Evolutionary conservation across 768 basidiomycete genomes (phyloP).

Genomic region (Rhodotorula sphaerocarpa): DNA sequence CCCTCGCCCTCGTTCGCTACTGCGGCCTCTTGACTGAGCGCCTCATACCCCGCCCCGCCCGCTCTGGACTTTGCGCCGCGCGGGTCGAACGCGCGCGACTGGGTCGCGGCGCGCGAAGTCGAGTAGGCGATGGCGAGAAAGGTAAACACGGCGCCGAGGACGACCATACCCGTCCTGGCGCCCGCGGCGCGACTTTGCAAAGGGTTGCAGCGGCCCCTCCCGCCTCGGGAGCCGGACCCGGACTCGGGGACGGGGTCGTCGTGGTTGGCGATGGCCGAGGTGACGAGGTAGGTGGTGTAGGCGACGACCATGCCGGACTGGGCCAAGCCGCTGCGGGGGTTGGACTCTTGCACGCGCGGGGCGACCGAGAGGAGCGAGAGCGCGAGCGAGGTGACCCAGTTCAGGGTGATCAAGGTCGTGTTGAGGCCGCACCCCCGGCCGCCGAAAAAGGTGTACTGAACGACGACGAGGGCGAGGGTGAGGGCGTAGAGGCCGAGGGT

Average conservation of each 20-base stretch:
- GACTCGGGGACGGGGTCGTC: slow-evolving; percentile 54
- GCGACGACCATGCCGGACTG: slow-evolving; percentile 95
- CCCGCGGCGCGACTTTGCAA: slow-evolving; percentile 56
- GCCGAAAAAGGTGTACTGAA: slow-evolving; percentile 88
- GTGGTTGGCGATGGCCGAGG: slow-evolving; percentile 88
- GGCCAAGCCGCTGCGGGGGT: slow-evolving; percentile 87
- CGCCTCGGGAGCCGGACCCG: too few species aligned
- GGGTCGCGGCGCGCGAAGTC: slow-evolving; percentile 89
- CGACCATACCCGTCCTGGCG: slow-evolving; percentile 73
- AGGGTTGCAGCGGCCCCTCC: slow-evolving; percentile 71
- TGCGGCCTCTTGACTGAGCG: slow-evolving; percentile 44
- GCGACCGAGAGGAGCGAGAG: slow-evolving; percentile 75
- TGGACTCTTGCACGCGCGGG: slow-evolving; percentile 78
- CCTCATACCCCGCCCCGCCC: slow-evolving; percentile 59
- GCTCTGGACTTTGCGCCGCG: too few species aligned
- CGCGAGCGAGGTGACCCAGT: slow-evolving; percentile 68
- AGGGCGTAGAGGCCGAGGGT: slow-evolving; percentile 80
- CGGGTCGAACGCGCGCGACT: slow-evolving; percentile 73
- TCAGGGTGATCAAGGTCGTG: slow-evolving; percentile 94
- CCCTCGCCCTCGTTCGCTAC: not conserved
- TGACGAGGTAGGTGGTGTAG: slow-evolving; percentile 91
- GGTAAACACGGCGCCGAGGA: slow-evolving; percentile 88
- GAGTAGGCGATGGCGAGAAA: slow-evolving; percentile 98
- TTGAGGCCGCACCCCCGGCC: slow-evolving; percentile 79
- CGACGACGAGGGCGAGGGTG: slow-evolving; percentile 71